Evolutionary conservation across 1,139 yeast genomes (phyloP).

Genomic region (Diutina mesorugosa): DNA sequence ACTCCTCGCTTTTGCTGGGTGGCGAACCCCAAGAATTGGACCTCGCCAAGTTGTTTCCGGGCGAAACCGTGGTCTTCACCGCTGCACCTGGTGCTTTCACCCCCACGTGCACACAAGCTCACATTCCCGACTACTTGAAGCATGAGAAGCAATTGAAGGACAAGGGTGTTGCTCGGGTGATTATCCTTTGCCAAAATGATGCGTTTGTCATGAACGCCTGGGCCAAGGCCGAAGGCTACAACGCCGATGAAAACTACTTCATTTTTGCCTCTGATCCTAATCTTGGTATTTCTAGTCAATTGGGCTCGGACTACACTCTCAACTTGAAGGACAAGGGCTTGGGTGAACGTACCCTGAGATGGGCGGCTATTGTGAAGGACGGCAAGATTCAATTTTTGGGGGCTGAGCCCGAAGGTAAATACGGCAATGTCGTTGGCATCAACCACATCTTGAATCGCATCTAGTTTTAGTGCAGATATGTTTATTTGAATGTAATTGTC

Average conservation of each 20-base stretch:
- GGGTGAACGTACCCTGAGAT: not conserved
- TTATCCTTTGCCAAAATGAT: not conserved
- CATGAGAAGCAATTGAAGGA: conserved; percentile 1
- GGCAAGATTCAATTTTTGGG: not conserved
- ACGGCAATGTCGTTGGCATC: not conserved
- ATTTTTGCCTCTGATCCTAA: conserved; percentile 11
- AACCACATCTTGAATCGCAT: not conserved
- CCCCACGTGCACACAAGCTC: conserved; percentile 1
- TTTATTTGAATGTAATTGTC: not conserved
- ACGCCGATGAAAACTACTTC: not conserved
- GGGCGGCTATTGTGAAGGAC: not conserved
- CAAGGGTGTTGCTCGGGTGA: not conserved
- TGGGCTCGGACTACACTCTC: not conserved
- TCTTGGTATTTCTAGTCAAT: not conserved
- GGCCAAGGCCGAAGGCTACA: conserved; percentile 1
- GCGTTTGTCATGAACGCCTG: conserved; percentile 1
- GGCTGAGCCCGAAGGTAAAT: not conserved
- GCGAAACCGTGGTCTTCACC: not conserved
- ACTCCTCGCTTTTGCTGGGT: not conserved
- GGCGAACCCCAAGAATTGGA: not conserved
- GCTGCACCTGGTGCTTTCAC: conserved; percentile 1
- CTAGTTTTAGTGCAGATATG: not conserved
- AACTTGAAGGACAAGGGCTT: not conserved
- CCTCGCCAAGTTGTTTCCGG: not conserved
- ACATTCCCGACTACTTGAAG: not conserved